Evolutionary conservation across 2,329 filamentous ascomycete species (phyloP), one percentile per base, ranked within the genome.

Genomic region (Akanthomyces muscarius): DNA sequence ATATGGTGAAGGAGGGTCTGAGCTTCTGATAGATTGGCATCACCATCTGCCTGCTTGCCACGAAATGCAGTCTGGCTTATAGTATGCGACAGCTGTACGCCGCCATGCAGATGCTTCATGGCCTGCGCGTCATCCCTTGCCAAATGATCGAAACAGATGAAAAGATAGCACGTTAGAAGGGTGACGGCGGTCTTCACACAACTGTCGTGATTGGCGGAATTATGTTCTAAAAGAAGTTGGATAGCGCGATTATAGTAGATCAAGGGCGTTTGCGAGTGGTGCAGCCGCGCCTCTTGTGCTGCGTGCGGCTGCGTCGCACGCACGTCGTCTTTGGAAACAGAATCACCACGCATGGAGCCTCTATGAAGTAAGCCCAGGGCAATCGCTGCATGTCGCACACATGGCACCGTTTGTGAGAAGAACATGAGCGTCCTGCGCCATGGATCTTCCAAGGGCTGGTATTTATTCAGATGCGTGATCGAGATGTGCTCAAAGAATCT

Each of bases 341-440:
- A 4, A 5, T 47, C 4, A 14, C 18, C 13, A 11, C 23, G 18
- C n/a, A 47, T 10, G 44, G 7, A 47, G 38, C 65, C 69, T 58
- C 68, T 68, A 61, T 75, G 66, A n/a, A 71, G 56, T 59, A 72
- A 62, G 16, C 69, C 70, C 51, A 74, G 68, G 60, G 70, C 72
- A 54, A 70, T 68, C 55, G 73, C 71, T 44, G 75, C 75, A 68
- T 74, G 63, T n/a, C 72, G 70, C 42, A 76, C 73, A 54, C 71
- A 66, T 67, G 70, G 73, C 42, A 71, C 68, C 30, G 72, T 74
- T 65, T 74, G 73, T 28, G 72, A 69, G 65, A 75, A 75, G 67
- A 69, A 71, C 68, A 75, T 71, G 56, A 76, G 69, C 47, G 69
- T 74, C 21, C 69, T 69, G 18, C 68, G 70, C 73, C 74, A 76